Evolutionary conservation across 805 yeast species (phyloP).

Genomic region (Wickerhamomyces tratensis): DNA sequence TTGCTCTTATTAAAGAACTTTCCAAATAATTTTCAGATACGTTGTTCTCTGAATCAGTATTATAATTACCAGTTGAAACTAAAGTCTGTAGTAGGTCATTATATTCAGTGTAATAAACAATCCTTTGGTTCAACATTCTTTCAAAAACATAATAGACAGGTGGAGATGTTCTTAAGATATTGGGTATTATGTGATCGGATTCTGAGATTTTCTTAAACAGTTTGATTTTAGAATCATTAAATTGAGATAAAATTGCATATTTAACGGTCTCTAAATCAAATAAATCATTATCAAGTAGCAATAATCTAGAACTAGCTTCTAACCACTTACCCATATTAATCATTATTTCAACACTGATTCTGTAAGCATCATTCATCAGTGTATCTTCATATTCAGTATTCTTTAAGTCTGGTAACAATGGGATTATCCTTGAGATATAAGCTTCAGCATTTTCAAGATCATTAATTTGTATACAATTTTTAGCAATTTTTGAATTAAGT

Average conservation of each 20-base stretch:
- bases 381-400: background rate
- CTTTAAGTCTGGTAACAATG: slow-evolving; percentile 3
- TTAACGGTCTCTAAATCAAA: slow-evolving; percentile 6
- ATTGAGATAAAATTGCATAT: slow-evolving; percentile 7
- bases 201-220: slow-evolving; percentile 5
- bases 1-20: slow-evolving; percentile 1
- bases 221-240: slow-evolving; percentile 5
- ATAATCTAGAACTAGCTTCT: slow-evolving; percentile 12
- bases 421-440: slow-evolving; percentile 11
- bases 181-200: slow-evolving; percentile 2
- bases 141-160: slow-evolving; percentile 7
- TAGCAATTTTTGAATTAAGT: slow-evolving; percentile 10
- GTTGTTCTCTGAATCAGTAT: slow-evolving; percentile 1
- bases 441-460: slow-evolving; percentile 14
- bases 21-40: slow-evolving; percentile 1
- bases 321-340: slow-evolving; percentile 12
- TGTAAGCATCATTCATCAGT: slow-evolving; percentile 2
- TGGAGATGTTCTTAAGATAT: background rate
- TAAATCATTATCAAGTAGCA: slow-evolving; percentile 4
- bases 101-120: slow-evolving; percentile 10
- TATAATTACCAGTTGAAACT: background rate
- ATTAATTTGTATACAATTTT: slow-evolving; percentile 4
- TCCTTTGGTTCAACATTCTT: slow-evolving; percentile 5
- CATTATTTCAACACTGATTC: slow-evolving; percentile 9
- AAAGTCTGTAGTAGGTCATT: background rate